Evolutionary conservation across 2,329 filamentous ascomycete species (phyloP), one percentile per base, ranked within the genome.

Genomic region (Ophiobolus disseminans): DNA sequence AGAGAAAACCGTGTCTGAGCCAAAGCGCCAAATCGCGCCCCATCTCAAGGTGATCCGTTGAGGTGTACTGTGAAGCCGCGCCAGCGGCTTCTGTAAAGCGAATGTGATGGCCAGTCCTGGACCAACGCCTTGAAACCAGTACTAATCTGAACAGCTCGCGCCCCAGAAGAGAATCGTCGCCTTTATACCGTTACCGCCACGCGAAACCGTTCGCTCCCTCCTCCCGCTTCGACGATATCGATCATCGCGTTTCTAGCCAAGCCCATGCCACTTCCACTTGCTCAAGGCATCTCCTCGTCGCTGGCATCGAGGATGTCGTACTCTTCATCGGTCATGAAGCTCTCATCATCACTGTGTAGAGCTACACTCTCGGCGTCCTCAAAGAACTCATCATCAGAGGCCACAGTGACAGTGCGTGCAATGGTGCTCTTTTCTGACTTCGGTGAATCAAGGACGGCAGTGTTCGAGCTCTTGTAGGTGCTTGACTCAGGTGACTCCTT

Each of bases 231-330:
- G 28, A 7, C 11, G 8, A 31, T 11, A 6, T n/a, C 28, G 16
- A 31, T 13, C n/a, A 31, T 31, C 28, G 13, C 13, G 16, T 4
- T 31, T 5, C 28, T 13, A 13, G 13, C 28, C 4, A 31, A 31
- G 13, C 7, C 28, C 28, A 5, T 13, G 28, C 13, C 13, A 10
- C 28, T 6, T 31, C 7, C 28, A 31, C 13, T 6, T 13, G 17
- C 22, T 36, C 22, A 64, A 35, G 45, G 48, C 52, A 63, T 60
- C 47, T 97, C 93, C 73, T 96, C 90, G 60, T 97, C 93, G 50
- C 90, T 96, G 34, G 91, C 93, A 76, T 97, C 91, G 36, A 97
- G 85, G 58, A 97, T 92, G 66, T 99, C 94, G 73, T 97, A 99
- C 76, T 99, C 94, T 73, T 97, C 94, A 57, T 99, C 94, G 0